Evolutionary conservation across 345 rosid genomes (phyloP).

Genomic region (thale cress (Arabidopsis thaliana)): TAIR10.1 NC_003071.7:11322501-11323000

Average conservation of each 20-base stretch:
- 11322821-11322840: constrained; percentile 64
- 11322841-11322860: constrained; percentile 55
- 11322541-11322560: constrained; percentile 92
- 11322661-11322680: constrained; percentile 30
- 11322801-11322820: constrained; percentile 91
- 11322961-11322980: not conserved
- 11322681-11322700: constrained; percentile 83
- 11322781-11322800: constrained; percentile 79
- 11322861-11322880: constrained; percentile 53
- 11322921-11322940: constrained; percentile 47
- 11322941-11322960: constrained; percentile 52
- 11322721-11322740: constrained; percentile 72
- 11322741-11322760: constrained; percentile 79
- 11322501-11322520: constrained; percentile 67
- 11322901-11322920: constrained; percentile 61
- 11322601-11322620: not conserved
- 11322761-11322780: constrained; percentile 89
- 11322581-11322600: not conserved
- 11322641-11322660: not conserved
- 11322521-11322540: constrained; percentile 86
- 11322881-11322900: constrained; percentile 53
- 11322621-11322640: constrained; percentile 7
- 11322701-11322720: constrained; percentile 74
- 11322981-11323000: not conserved
- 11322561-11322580: constrained; percentile 70